Evolutionary conservation across 2,329 filamentous ascomycete genomes (phyloP).

Genomic region (Massarina eburnea): DNA sequence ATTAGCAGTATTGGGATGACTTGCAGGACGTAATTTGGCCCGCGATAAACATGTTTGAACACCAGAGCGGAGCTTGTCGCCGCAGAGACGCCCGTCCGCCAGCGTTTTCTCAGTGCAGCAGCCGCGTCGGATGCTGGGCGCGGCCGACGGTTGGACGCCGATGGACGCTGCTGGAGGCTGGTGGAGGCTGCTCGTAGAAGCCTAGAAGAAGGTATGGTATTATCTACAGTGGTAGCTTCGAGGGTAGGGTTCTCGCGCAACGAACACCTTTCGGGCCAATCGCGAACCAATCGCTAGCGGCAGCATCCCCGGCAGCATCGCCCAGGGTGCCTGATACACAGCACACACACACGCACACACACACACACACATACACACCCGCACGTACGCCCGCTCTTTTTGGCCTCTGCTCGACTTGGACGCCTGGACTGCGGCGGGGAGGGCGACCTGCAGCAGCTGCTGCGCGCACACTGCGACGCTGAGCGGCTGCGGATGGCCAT

Average conservation of each 20-base stretch:
- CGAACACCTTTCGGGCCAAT: not conserved
- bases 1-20: slow-evolving; percentile 11
- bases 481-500: slow-evolving; percentile 1
- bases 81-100: not conserved
- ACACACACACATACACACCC: not conserved
- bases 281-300: slow-evolving; percentile 1
- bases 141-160: not conserved
- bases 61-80: slow-evolving; percentile 1
- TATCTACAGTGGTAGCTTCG: too few species aligned
- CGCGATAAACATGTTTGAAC: slow-evolving; percentile 12
- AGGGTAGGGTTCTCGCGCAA: not conserved
- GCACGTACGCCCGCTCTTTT: slow-evolving; percentile 3
- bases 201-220: not conserved
- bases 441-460: slow-evolving; percentile 7
- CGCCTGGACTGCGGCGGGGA: not conserved
- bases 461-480: slow-evolving; percentile 8
- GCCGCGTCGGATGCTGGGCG: not conserved
- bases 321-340: not conserved
- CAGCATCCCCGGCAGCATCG: not conserved
- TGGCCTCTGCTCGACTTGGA: not conserved
- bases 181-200: not conserved
- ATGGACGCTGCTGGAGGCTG: not conserved
- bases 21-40: slow-evolving; percentile 14
- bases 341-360: not conserved
- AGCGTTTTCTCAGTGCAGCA: not conserved